Evolutionary conservation across 345 rosid species (phyloP), one percentile per base, ranked within the genome.

Genomic region (Salix purpurea): DNA sequence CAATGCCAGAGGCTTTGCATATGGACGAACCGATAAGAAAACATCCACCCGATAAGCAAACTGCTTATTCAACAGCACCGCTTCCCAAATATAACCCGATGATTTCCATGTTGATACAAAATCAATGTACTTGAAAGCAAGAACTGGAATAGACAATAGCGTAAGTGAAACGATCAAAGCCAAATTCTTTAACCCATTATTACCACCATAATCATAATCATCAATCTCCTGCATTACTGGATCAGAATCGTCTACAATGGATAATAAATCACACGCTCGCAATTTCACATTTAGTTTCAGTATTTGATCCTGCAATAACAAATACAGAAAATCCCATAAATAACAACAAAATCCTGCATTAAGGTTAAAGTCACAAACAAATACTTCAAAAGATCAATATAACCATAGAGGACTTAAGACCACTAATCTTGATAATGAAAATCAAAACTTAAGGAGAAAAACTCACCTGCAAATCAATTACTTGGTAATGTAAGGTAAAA

Each of bases 1-100:
- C 72, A 91, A 80, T 19, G 91, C 89, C 81, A 86, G 78, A 44
- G 91, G 86, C 81, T 91, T 89, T 54, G 90, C 90, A 86, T 89
- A 89, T 64, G 93, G 91, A 87, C 87, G 89, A 78, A 91, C 87
- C 0, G 96, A 89, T 69, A 89, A 79, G 71, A 84, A 70, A 61
- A 82, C 78, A 76, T 91, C 93, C 80, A 86, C 82, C 65, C 76
- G 72, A 72, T 91, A 87, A 18, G 87, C 93, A 30, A 89, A 87
- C 85, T 82, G 84, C 80, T 89, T 91, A 72, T 81, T 87, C 76
- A 91, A 65, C 70, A 84, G 83, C 69, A 86, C 90, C 66, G 80
- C 84, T 78, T 91, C 90, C n/a, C 88, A 80, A 67, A 74, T 69
- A 77, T 72, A 78, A 67, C 86, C 88, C 7, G 80, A 69, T 37